Base-by-base conservation (phyloP, 495 filamentous ascomycete species). In the Talaromyces trachyspermus region DNA sequence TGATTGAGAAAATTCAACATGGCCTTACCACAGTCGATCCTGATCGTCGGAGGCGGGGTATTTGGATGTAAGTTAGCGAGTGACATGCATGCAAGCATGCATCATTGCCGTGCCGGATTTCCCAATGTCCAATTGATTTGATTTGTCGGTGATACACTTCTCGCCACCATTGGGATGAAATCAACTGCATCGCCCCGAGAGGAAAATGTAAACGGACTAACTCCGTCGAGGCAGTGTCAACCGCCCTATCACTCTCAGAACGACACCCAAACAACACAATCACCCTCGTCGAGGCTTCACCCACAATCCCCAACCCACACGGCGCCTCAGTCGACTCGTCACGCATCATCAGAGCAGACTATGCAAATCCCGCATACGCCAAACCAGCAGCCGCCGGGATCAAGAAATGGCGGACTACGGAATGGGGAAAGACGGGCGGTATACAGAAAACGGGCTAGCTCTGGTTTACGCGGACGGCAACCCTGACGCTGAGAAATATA, bases 311-410 rank as follows among this genome's bases (percentile, higher is more conserved):
- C 20, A 75, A 83, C 49, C 78, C 78, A 3, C 77, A 89, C 54
- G 79, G 80, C 48, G 76, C 85, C 22, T 85, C 80, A 42, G 77
- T 87, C 54, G 88, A 91, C 69, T 77, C 73, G 32, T 87, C 84
- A 15, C 82, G 86, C 42, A 86, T 90, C 55, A 74, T 96, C 49
- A 77, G 90, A 20, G 70, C 88, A 29, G 89, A 95, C 69, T 95
- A 95, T 60, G 74, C 80, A 2, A 75, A 87, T 59, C 65, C 76
- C 2, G 77, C 75, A 2, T 95, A 96, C 61, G 73, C 85, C 9
- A 61, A 67, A 7, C 80, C 96, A 37, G 85, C 79, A 5, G 66
- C 76, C 1, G 61, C 72, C 5, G 89, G 88, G 4, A 84, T 85
- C 43, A 55, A 63, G 15, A 66, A 70, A 57, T 97, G 91, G 91